A percentile compares a stretch with the other conserved stretches of the same genome.
Evolutionary conservation across 345 rosid genomes (phyloP).

Genomic region (Populus simonii): DNA sequence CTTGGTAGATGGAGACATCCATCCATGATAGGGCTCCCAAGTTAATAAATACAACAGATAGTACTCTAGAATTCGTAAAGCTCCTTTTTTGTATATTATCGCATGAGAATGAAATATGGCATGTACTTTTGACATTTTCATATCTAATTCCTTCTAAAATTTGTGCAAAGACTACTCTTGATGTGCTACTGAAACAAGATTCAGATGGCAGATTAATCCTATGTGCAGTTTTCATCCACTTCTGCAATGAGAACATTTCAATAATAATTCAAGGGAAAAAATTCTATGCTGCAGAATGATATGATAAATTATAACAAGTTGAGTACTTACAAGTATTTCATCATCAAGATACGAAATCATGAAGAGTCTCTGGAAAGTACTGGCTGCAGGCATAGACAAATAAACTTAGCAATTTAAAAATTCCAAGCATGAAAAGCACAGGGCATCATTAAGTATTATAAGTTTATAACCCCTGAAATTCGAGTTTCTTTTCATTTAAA

Average conservation of each 20-base stretch:
- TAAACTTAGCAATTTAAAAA: neutral
- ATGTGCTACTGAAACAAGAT: neutral
- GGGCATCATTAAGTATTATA: neutral
- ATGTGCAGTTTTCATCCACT: neutral
- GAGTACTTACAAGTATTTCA: conserved; percentile 44
- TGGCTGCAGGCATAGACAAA: conserved; percentile 48
- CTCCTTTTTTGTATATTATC: neutral
- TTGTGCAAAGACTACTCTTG: neutral
- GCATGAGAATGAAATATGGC: neutral
- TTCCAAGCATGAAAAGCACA: neutral
- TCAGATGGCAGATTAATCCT: neutral
- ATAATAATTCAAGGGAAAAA: neutral
- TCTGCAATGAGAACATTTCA: neutral
- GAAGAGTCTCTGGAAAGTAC: conserved; percentile 80
- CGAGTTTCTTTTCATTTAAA: neutral
- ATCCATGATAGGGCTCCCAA: neutral
- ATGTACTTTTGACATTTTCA: neutral
- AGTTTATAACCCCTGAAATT: neutral
- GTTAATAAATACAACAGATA: too few species aligned
- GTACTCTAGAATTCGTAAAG: neutral
- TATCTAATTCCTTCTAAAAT: neutral
- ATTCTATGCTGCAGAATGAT: neutral
- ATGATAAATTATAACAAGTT: neutral
- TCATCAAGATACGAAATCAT: conserved; percentile 95
- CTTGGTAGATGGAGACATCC: neutral